Evolutionary conservation across 176 grass and related monocot species (phyloP).

Genomic region (Chloris gayana): DNA sequence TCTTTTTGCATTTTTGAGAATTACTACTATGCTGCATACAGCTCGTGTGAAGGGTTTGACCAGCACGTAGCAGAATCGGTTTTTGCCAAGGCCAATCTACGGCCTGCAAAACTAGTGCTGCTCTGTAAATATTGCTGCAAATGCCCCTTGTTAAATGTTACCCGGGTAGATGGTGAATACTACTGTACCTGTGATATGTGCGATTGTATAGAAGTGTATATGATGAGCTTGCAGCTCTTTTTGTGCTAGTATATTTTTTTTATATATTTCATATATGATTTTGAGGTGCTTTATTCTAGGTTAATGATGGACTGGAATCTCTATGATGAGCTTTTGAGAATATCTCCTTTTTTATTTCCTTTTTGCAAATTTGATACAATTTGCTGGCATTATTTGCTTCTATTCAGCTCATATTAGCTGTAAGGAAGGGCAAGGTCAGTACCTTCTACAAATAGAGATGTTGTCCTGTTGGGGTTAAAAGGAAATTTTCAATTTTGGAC

Average conservation of each 20-base stretch:
- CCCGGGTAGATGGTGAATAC: constrained; percentile 35
- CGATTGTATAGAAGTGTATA: constrained; percentile 29
- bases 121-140: constrained; percentile 65
- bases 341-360: constrained; percentile 9
- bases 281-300: neutral
- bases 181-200: constrained; percentile 30
- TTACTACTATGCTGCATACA: constrained; percentile 4
- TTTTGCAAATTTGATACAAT: constrained; percentile 3
- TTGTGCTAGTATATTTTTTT: constrained; percentile 4
- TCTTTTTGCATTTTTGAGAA: neutral
- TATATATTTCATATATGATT: constrained; percentile 20
- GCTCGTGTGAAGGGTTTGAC: constrained; percentile 44
- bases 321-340: constrained; percentile 39
- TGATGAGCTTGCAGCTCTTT: constrained; percentile 26
- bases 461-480: constrained; percentile 16
- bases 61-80: constrained; percentile 44
- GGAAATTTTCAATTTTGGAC: constrained; percentile 21
- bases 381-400: constrained; percentile 25
- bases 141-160: constrained; percentile 33
- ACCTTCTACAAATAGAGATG: constrained; percentile 9
- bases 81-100: constrained; percentile 30
- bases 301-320: constrained; percentile 34
- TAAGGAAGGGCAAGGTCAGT: constrained; percentile 26
- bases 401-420: constrained; percentile 45
- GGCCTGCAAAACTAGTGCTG: constrained; percentile 38